Base-by-base conservation (phyloP, 805 yeast genomes). In the Saturnispora ahearnii region DNA sequence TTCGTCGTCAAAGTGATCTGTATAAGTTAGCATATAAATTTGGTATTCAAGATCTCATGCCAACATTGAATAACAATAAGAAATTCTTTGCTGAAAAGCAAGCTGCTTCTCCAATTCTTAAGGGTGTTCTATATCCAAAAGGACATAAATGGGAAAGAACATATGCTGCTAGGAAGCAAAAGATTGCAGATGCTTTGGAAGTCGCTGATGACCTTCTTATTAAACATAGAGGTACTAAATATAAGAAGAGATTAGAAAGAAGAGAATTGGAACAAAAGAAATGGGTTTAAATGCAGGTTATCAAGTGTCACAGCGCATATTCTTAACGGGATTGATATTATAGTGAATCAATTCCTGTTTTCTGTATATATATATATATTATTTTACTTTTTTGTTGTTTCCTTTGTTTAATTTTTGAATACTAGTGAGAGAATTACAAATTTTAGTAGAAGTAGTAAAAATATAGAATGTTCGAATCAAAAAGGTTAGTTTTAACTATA, bases 71-170 rank as follows among this genome's bases (percentile, higher is more conserved):
- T 44, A 75, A 76, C 56, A 58, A 62, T 57, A 84, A 84, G 73
- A 77, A 73, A 65, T 85, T 89, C 78, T 87, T 76, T 68, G 80
- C 79, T 61, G 93, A 87, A 55, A 87, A 86, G 66, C 85, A 82
- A 66, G 73, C 76, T 41, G 72, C 76, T 53, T 83, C 84, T 71
- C 75, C 75, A 61, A 76, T 82, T 66, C 76, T 87, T 79, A 79
- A 77, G 60, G 96, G 96, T 66, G 86, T 86, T 26, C 64, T 79
- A 60, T 71, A 69, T 61, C 95, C 88, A 59, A 87, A 87, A 77
- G 86, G 88, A 41, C 84, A 81, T 57, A 83, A 82, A 68, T 79
- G 88, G 76, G 95, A 89, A 66, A 76, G 88, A 64, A 76, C 74
- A 41, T 73, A 73, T 52, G 79, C 72, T 11, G 79, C 68, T 22